These are phyloP conservation scores for Prunus dulcis DNA, from an alignment of 306 rosid species.

Conservation along the genomic window DNA sequence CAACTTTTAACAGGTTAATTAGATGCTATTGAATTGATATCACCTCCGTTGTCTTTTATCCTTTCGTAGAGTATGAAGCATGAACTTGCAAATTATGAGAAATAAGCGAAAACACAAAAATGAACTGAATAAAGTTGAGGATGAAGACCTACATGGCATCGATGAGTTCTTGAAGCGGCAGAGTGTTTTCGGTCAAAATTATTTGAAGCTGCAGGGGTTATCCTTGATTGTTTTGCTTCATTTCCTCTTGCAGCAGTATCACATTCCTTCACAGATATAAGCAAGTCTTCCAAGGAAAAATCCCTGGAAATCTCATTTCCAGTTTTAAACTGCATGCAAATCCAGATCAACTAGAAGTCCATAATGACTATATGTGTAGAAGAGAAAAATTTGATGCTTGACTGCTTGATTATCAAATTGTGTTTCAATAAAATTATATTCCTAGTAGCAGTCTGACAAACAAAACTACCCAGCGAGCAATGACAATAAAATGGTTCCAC, in stretches of 20 bases:
- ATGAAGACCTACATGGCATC: slow-evolving; percentile 59
- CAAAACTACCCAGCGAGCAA: background rate
- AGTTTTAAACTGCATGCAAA: slow-evolving; percentile 48
- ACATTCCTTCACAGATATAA: slow-evolving; percentile 35
- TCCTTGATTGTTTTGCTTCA: slow-evolving; percentile 42
- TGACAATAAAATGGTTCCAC: background rate
- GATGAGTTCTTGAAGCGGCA: background rate
- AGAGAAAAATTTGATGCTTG: background rate
- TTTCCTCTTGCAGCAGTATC: slow-evolving; percentile 33
- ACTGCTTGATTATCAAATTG: slow-evolving; percentile 7
- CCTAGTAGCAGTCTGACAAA: background rate
- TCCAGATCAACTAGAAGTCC: slow-evolving; percentile 24
- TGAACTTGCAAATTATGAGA: slow-evolving; percentile 10
- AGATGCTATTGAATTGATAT: slow-evolving; percentile 3
- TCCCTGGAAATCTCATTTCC: slow-evolving; percentile 38
- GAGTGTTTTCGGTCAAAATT: slow-evolving; percentile 23
- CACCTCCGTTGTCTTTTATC: slow-evolving; percentile 14
- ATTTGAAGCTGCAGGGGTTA: slow-evolving; percentile 44
- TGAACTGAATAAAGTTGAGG: slow-evolving; percentile 14
- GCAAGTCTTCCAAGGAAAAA: slow-evolving; percentile 57
- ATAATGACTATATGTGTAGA: background rate
- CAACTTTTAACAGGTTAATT: background rate
- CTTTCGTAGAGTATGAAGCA: background rate
- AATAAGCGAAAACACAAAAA: slow-evolving; percentile 9
- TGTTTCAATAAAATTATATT: too few relatives aligned